Base-by-base conservation (phyloP, 2,329 filamentous ascomycete genomes). In the Paradendryphiella salina region DNA sequence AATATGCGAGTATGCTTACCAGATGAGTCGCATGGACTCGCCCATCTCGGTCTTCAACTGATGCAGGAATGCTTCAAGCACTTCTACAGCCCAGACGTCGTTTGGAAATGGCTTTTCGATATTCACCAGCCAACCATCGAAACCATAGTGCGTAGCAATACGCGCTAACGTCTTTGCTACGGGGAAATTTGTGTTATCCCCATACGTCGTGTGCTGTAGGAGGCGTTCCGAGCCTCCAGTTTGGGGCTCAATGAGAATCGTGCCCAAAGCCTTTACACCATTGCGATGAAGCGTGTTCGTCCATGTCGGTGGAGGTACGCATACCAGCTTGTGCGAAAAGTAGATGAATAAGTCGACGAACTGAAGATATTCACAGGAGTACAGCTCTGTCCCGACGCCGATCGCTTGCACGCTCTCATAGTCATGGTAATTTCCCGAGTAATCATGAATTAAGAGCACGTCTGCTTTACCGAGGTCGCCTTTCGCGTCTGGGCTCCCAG, bases 91-190 rank as follows among this genome's bases (percentile, higher is more conserved):
- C 71, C 73, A 77, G 4, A 33, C 52, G 2, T 60, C 49, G 17
- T 61, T 54, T 5, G 72, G 65, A 56, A 79, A 77, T 1, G 71
- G 60, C 42, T 74, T 74, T 49, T 79, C 77, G 18, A 79, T 73
- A 39, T 79, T 79, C 28, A 79, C 54, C 26, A 79, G 61, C 75
- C 75, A 79, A 13, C 76, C 77, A 50, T 79, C 76, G 46, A 79
- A 79, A 9, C 75, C 75, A 52, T 74, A 75, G 13, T 71, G 62
- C 13, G 62, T 58, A 9, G 76, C 75, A 36, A 79, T 73, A 11
- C 50, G 45, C 6, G 71, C 71, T 6, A 79, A 56, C 42, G 71
- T 72, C 15, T 60, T 66, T 17, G 74, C 75, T 14, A 76, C 56
- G 7, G 67, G 49, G 33, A 73, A 77, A 5, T 55, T 52, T 3